Percentiles rank a stretch among this genome's conserved stretches.
Conservation (phyloP, 2,329 filamentous ascomycete genomes). For the Penicillium sp. region DNA sequence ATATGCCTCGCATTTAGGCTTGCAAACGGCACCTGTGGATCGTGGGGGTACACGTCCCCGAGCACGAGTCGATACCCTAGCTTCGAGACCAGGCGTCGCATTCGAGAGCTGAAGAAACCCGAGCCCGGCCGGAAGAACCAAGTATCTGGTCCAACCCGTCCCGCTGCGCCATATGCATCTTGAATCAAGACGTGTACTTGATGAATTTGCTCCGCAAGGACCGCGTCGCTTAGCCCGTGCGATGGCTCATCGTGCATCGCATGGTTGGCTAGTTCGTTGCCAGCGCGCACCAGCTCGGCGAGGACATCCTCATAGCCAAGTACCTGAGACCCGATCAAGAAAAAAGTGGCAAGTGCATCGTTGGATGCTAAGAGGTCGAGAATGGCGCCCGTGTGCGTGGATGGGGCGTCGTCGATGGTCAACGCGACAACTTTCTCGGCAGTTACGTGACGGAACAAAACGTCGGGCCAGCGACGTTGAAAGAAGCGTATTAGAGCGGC, state of each 20-base stretch:
- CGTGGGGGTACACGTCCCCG: constrained; percentile 84
- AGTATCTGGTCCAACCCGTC: constrained; percentile 43
- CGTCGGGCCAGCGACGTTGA: constrained; percentile 69
- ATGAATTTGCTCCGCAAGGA: constrained; percentile 63
- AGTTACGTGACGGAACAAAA: constrained; percentile 68
- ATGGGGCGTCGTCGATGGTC: constrained; percentile 85
- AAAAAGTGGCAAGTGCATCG: constrained; percentile 76
- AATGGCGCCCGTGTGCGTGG: constrained; percentile 68
- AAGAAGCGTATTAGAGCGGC: constrained; percentile 68
- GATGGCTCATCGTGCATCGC: constrained; percentile 84
- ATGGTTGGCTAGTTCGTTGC: constrained; percentile 79
- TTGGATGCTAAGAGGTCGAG: constrained; percentile 64
- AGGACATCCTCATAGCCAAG: constrained; percentile 55
- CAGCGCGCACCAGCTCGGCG: constrained; percentile 57
- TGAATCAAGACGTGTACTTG: constrained; percentile 62
- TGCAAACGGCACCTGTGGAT: constrained; percentile 74
- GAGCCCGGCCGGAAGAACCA: constrained; percentile 81
- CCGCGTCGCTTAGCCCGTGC: constrained; percentile 56
- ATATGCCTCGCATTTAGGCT: constrained; percentile 74
- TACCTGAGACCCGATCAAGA: constrained; percentile 80
- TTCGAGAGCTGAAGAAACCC: constrained; percentile 73
- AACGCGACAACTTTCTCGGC: constrained; percentile 69
- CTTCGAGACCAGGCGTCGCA: constrained; percentile 59
- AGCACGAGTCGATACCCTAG: constrained; percentile 73
- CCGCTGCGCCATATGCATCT: constrained; percentile 51